Conservation (phyloP, 306 rosid species). For the Styphnolobium japonicum region DNA sequence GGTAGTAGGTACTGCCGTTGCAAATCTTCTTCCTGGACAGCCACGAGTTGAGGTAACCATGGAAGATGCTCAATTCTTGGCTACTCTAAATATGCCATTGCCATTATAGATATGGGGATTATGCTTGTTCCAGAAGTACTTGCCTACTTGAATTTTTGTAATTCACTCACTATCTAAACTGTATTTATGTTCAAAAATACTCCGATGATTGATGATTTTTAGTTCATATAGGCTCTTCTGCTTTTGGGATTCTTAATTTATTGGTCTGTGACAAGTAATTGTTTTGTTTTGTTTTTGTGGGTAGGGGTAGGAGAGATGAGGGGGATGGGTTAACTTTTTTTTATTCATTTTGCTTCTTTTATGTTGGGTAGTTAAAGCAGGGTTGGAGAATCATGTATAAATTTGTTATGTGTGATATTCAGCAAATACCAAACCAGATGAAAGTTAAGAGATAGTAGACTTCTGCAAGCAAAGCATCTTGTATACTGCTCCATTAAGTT, state of each 20-base stretch:
- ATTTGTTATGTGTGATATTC: not conserved
- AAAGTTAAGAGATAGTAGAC: not conserved
- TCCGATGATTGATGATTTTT: not conserved
- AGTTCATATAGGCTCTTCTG: not conserved
- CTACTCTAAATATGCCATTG: slow-evolving; percentile 13
- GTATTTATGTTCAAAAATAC: not conserved
- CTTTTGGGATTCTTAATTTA: not conserved
- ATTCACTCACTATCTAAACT: not conserved
- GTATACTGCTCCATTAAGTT: not conserved
- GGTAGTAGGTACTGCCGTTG: slow-evolving; percentile 96
- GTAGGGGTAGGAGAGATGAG: not conserved
- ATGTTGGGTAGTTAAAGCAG: not conserved
- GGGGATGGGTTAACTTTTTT: not conserved
- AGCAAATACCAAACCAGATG: not conserved
- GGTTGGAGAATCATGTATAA: not conserved
- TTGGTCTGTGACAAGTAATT: not conserved
- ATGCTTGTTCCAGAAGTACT: not conserved
- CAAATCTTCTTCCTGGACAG: slow-evolving; percentile 88
- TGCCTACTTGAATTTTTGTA: slow-evolving; percentile 17
- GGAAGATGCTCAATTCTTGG: slow-evolving; percentile 12
- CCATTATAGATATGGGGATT: slow-evolving; percentile 3
- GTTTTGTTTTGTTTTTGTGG: not conserved
- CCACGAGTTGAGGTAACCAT: slow-evolving; percentile 86
- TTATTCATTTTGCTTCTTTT: not conserved
- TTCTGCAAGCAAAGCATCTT: not conserved